Evolutionary conservation across 1,139 yeast species (phyloP).

Genomic region (Geotrichum cucujoidarum): DNA sequence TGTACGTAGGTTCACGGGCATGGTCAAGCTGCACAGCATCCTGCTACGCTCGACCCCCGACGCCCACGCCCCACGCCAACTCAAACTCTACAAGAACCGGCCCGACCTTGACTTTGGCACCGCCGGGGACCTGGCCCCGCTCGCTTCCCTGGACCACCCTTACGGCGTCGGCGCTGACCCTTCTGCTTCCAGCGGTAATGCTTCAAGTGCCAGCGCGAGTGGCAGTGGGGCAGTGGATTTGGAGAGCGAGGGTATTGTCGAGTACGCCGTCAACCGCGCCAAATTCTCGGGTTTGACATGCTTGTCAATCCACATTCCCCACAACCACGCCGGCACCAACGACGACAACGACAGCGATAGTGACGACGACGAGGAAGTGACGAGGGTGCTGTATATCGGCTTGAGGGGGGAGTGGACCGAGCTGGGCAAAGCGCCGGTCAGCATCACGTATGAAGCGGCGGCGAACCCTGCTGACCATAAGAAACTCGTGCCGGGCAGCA

Average conservation of each 20-base stretch:
- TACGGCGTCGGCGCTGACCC: constrained; percentile 39
- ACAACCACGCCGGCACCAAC: constrained; percentile 61
- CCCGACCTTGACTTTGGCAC: constrained; percentile 66
- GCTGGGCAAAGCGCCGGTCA: constrained; percentile 60
- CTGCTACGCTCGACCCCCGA: constrained; percentile 64
- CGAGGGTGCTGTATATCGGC: constrained; percentile 66
- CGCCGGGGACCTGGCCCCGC: constrained; percentile 48
- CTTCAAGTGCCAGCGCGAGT: constrained; percentile 32
- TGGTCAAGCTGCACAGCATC: constrained; percentile 69
- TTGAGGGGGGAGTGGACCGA: constrained; percentile 72
- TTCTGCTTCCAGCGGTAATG: constrained; percentile 24
- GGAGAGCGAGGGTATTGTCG: constrained; percentile 59
- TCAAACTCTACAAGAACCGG: constrained; percentile 71
- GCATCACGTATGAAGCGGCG: constrained; percentile 79
- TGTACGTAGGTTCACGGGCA: constrained; percentile 54
- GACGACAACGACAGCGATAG: no score
- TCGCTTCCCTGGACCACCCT: constrained; percentile 59
- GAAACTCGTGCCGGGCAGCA: constrained; percentile 40
- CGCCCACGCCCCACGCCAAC: constrained; percentile 57
- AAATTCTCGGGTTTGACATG: constrained; percentile 66
- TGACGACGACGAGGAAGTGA: constrained; percentile 60
- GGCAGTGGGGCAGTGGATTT: constrained; percentile 23
- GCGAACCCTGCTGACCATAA: constrained; percentile 91
- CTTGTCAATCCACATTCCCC: constrained; percentile 61
- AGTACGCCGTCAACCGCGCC: constrained; percentile 75